Conservation (phyloP, 192 early-diverging fungal genomes). For the Rhizophagus clarus region DNA sequence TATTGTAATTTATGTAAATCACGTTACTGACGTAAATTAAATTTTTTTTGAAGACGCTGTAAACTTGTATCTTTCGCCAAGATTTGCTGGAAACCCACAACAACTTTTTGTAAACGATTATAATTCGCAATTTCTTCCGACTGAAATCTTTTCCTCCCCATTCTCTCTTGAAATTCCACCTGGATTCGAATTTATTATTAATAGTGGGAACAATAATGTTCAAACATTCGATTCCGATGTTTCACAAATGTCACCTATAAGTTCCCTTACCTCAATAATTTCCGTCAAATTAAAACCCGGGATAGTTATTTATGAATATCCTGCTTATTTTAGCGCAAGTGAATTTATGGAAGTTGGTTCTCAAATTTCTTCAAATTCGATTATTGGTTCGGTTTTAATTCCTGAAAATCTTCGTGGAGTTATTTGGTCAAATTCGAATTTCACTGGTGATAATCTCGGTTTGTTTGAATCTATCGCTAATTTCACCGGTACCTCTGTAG, state of each 20-base stretch:
- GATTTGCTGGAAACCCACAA: background rate
- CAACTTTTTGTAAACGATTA: background rate
- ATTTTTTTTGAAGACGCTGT: slow-evolving; percentile 15
- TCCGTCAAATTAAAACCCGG: slow-evolving; percentile 19
- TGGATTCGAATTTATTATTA: slow-evolving; percentile 25
- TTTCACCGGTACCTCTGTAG: slow-evolving; percentile 3
- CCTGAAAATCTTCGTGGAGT: background rate
- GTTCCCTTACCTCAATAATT: background rate
- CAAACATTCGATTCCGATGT: slow-evolving; percentile 8
- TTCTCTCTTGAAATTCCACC: slow-evolving; percentile 33
- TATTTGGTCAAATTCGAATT: slow-evolving; percentile 1
- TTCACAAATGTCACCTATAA: slow-evolving; percentile 2
- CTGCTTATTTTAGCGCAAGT: slow-evolving; percentile 28
- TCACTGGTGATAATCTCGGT: slow-evolving; percentile 26
- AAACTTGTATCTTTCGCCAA: slow-evolving; percentile 1
- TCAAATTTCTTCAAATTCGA: background rate
- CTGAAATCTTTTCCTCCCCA: slow-evolving; percentile 9
- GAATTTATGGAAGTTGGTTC: slow-evolving; percentile 11
- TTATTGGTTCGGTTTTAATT: slow-evolving; percentile 26
- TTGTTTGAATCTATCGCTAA: slow-evolving; percentile 26
- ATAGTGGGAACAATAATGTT: background rate
- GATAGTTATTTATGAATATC: slow-evolving; percentile 21
- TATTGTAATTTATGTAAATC: background rate
- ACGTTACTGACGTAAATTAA: background rate
- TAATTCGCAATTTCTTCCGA: slow-evolving; percentile 9